Evolutionary conservation across 202 grass and related monocot species (phyloP).

Genomic region (Cymbopogon flexuosus): DNA sequence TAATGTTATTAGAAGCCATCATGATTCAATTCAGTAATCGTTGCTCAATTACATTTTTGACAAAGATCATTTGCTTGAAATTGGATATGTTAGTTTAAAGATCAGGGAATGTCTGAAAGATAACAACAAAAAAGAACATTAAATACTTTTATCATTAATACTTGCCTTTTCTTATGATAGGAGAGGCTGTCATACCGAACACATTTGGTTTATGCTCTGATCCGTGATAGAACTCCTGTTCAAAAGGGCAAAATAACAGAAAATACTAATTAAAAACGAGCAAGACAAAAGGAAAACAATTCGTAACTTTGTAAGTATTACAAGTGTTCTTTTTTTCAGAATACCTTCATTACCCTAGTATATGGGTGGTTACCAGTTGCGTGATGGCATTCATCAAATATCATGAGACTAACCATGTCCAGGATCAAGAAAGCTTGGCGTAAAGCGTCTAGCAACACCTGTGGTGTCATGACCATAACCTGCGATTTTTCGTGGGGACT

Average conservation of each 20-base stretch:
- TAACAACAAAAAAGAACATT: background rate
- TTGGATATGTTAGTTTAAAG: background rate
- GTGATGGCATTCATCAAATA: conserved; percentile 93
- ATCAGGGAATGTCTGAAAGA: background rate
- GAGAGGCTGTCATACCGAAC: conserved; percentile 84
- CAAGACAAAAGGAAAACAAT: background rate
- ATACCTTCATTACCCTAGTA: conserved; percentile 88
- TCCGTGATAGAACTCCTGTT: conserved; percentile 82
- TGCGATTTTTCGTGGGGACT: conserved; percentile 42
- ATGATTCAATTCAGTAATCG: conserved; percentile 16
- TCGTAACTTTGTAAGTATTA: background rate
- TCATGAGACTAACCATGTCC: conserved; percentile 56
- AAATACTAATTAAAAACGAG: conserved; percentile 20
- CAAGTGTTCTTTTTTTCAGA: conserved; percentile 15
- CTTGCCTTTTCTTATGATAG: conserved; percentile 81
- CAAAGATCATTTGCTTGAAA: background rate
- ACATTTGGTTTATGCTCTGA: conserved; percentile 56
- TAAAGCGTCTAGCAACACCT: conserved; percentile 76
- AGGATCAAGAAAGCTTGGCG: conserved; percentile 69
- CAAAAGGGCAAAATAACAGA: conserved; percentile 22
- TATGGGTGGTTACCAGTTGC: conserved; percentile 85
- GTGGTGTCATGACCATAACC: conserved; percentile 94
- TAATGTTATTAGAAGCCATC: background rate
- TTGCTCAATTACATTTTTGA: conserved; percentile 10
- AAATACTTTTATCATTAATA: background rate